Conservation (phyloP, 2,329 filamentous ascomycete species). For the Endothia cerciana region DNA sequence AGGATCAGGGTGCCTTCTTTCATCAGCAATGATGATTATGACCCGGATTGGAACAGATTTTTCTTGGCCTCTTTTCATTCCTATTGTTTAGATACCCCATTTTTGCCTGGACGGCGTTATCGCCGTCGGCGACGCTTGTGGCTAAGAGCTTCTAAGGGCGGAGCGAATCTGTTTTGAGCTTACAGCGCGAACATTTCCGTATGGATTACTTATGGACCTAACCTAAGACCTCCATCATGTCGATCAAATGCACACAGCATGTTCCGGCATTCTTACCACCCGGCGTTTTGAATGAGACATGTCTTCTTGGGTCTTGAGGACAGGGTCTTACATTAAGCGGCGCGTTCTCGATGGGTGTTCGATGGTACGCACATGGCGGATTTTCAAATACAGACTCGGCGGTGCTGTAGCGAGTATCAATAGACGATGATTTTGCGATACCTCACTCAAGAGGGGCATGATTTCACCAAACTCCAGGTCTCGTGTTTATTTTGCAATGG, state of each 20-base stretch:
- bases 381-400: neutral
- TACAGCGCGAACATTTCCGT: neutral
- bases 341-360: neutral
- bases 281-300: neutral
- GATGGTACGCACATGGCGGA: neutral
- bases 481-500: neutral
- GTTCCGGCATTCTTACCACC: neutral
- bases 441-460: neutral
- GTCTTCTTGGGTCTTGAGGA: no score
- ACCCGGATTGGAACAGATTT: neutral
- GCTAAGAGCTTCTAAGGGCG: neutral
- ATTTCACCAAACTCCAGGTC: neutral
- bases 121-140: neutral
- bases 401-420: neutral
- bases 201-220: neutral
- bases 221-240: no score
- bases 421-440: neutral
- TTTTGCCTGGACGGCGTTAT: conserved; percentile 11
- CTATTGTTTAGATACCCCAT: conserved; percentile 11
- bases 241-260: neutral
- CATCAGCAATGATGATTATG: conserved; percentile 28
- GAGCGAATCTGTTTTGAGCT: neutral
- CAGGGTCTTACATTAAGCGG: neutral
- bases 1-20: conserved; percentile 43
- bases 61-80: neutral